These are phyloP conservation scores for Areca catechu DNA, from an alignment of 176 grass and related monocot genomes.

Conservation along the genomic window DNA sequence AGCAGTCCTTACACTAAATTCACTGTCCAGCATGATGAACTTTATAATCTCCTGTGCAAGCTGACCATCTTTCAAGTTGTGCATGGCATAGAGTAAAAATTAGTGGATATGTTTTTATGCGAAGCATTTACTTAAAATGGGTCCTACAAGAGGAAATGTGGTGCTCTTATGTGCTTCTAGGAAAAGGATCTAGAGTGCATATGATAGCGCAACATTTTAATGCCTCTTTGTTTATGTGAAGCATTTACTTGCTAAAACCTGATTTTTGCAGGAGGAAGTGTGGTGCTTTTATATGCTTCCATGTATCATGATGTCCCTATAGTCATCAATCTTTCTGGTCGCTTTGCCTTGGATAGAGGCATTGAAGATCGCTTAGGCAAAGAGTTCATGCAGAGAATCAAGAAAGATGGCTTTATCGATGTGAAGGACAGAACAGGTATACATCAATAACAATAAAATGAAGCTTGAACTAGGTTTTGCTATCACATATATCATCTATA, in stretches of 20 bases:
- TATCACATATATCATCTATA: background rate
- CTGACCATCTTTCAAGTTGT: too few species aligned
- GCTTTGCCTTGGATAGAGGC: slow-evolving; percentile 65
- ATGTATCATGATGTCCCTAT: slow-evolving; percentile 37
- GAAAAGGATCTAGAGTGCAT: too few species aligned
- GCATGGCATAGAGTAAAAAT: too few species aligned
- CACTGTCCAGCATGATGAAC: too few species aligned
- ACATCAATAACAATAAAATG: background rate
- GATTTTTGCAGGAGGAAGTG: slow-evolving; percentile 61
- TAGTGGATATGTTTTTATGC: background rate
- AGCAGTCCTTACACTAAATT: too few species aligned
- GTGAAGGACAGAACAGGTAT: slow-evolving; percentile 71
- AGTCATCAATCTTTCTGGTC: slow-evolving; percentile 70
- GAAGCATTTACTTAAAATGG: background rate
- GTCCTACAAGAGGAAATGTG: slow-evolving; percentile 60
- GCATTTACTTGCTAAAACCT: background rate
- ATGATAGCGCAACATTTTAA: too few species aligned
- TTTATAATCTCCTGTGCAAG: too few species aligned
- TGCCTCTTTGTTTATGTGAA: background rate
- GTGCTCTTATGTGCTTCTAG: slow-evolving; percentile 71
- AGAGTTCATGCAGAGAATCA: slow-evolving; percentile 69
- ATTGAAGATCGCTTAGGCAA: slow-evolving; percentile 71
- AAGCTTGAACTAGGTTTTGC: slow-evolving; percentile 3
- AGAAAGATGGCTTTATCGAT: slow-evolving; percentile 76
- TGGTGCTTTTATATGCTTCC: slow-evolving; percentile 73